These are phyloP conservation scores for Pelagophyceae sp. DNA, from an alignment of 352 stramenopile genomes.

Conservation along the genomic window DNA sequence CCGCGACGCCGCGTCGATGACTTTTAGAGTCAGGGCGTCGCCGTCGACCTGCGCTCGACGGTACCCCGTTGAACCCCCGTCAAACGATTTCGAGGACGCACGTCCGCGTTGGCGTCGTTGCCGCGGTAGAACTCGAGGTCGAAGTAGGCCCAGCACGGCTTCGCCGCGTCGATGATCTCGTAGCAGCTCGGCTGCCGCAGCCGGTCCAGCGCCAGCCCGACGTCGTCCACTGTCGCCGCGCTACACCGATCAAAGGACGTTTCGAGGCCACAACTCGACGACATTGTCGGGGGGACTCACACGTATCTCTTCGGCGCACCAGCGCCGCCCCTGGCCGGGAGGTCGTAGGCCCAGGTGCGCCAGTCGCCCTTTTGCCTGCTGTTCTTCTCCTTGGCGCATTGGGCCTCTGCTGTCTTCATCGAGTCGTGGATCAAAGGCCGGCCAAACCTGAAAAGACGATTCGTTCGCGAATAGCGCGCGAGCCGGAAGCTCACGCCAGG, in stretches of 20 bases:
- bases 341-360: conserved; percentile 5
- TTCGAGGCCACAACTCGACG: no score
- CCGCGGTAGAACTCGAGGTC: conserved; percentile 16
- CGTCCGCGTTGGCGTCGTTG: neutral
- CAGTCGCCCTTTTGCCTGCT: neutral
- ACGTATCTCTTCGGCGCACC: conserved; percentile 9
- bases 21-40: neutral
- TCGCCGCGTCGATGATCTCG: conserved; percentile 9
- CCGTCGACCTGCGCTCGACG: neutral
- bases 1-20: neutral
- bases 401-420: neutral
- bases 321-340: neutral
- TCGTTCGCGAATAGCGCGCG: no score
- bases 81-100: no score
- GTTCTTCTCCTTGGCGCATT: neutral
- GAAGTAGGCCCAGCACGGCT: conserved; percentile 15
- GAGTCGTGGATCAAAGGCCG: neutral
- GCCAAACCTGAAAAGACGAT: no score
- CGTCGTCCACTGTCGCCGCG: neutral
- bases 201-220: neutral
- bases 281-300: no score
- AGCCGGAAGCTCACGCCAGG: neutral
- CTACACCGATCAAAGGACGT: no score
- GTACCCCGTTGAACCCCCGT: no score
- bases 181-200: neutral